A percentile compares a stretch with the other conserved stretches of the same genome.
Conservation (phyloP, 2,329 filamentous ascomycete species). For the Lasiodiplodia citricola region DNA sequence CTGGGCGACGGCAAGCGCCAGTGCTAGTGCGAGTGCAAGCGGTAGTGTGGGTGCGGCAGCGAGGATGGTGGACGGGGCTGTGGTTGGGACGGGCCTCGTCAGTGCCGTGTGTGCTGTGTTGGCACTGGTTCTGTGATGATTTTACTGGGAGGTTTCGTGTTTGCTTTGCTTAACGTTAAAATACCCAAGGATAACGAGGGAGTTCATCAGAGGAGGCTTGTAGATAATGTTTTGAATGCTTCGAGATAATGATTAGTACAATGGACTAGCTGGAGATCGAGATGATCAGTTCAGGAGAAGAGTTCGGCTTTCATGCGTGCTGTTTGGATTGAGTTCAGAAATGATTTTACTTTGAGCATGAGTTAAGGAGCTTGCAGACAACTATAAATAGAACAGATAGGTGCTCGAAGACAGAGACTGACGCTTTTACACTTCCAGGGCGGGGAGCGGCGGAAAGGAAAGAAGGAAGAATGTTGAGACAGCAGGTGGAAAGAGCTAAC, state of each 20-base stretch:
- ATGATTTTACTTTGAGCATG: too few relatives aligned
- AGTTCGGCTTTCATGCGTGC: too few relatives aligned
- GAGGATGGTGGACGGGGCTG: not conserved
- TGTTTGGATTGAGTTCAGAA: too few relatives aligned
- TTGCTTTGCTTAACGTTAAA: not conserved
- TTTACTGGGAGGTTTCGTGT: not conserved
- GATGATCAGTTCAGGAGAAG: too few relatives aligned
- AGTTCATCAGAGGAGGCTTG: not conserved
- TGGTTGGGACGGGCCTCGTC: not conserved
- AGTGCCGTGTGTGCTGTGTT: not conserved
- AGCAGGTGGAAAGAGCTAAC: too few relatives aligned
- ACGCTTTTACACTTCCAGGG: too few relatives aligned
- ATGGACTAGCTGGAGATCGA: too few relatives aligned
- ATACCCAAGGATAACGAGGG: not conserved
- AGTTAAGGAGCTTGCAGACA: too few relatives aligned
- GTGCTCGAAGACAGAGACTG: too few relatives aligned
- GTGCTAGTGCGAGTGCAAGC: not conserved
- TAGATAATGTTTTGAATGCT: conserved; percentile 6
- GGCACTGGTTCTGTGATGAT: not conserved
- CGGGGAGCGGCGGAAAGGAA: too few relatives aligned
- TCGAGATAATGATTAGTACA: not conserved
- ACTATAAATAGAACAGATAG: too few relatives aligned
- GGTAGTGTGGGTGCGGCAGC: not conserved
- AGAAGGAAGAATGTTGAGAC: too few relatives aligned
- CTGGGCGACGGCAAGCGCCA: not conserved